A percentile compares a stretch with the other conserved stretches of the same genome.
phyloP scores from a whole-genome alignment of 2,329 filamentous ascomycete species.

The Pseudofabraea citricarpa region DNA sequence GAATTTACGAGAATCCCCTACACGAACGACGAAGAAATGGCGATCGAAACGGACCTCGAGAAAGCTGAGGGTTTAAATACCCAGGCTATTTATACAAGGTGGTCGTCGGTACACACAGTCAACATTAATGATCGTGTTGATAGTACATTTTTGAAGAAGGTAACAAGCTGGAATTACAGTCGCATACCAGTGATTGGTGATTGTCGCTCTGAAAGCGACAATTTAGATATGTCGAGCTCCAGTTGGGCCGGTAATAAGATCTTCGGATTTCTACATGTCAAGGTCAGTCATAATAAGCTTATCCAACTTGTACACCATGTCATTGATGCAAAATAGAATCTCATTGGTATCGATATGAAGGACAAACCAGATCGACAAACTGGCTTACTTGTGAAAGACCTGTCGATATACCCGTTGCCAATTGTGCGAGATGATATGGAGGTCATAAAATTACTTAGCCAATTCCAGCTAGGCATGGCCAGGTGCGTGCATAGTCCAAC shows the following conservation, averaged over 20 bases:
- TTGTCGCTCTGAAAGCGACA: too few species aligned
- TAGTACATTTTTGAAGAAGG: conserved; percentile 18
- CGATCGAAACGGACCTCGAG: conserved; percentile 15
- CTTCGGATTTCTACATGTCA: conserved; percentile 22
- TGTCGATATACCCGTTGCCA: conserved; percentile 22
- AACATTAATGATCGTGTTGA: conserved; percentile 19
- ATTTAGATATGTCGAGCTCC: too few species aligned
- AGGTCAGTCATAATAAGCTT: too few species aligned
- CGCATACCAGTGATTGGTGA: conserved; percentile 23
- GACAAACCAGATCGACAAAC: neutral
- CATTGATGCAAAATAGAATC: too few species aligned
- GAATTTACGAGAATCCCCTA: too few species aligned
- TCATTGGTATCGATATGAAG: conserved; percentile 16
- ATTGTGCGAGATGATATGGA: conserved; percentile 21
- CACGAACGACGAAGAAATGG: neutral
- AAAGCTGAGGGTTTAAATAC: conserved; percentile 10
- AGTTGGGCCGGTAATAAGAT: conserved; percentile 12
- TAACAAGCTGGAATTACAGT: conserved; percentile 22
- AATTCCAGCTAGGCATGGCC: conserved; percentile 24
- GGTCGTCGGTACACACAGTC: conserved; percentile 19
- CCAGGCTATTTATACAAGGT: conserved; percentile 15
- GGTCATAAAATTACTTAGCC: conserved; percentile 21
- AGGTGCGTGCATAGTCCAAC: too few species aligned
- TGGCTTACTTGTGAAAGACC: conserved; percentile 18
- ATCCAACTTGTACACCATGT: too few species aligned